These are phyloP conservation scores for Trichosanthes cucumerina DNA, from an alignment of 306 rosid genomes.

Conservation along the genomic window DNA sequence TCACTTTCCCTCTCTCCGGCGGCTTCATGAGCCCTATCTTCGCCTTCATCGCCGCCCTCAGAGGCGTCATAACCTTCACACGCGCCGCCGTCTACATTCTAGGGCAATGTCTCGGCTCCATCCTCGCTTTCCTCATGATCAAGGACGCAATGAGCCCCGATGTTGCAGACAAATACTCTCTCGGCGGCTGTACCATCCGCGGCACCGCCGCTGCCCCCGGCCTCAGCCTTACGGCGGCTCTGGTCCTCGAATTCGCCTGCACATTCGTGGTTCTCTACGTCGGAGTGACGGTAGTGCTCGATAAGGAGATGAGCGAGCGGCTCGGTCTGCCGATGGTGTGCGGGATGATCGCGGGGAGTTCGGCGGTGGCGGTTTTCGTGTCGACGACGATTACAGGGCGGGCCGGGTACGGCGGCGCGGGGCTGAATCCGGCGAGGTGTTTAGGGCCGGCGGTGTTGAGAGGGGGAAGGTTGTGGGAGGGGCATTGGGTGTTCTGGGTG, in stretches of 20 bases:
- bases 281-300: slow-evolving; percentile 60
- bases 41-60: slow-evolving; percentile 43
- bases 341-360: slow-evolving; percentile 36
- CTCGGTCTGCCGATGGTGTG: slow-evolving; percentile 52
- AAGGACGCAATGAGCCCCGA: slow-evolving; percentile 33
- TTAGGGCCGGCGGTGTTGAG: slow-evolving; percentile 54
- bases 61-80: slow-evolving; percentile 25
- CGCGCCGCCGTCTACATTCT: slow-evolving; percentile 32
- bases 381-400: slow-evolving; percentile 42
- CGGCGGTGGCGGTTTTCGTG: slow-evolving; percentile 55
- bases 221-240: slow-evolving; percentile 19
- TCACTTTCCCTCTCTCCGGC: slow-evolving; percentile 56
- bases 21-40: slow-evolving; percentile 66
- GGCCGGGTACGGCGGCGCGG: slow-evolving; percentile 51
- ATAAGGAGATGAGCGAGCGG: slow-evolving; percentile 36
- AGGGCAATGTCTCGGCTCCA: slow-evolving; percentile 56
- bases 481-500: slow-evolving; percentile 77
- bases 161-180: slow-evolving; percentile 20
- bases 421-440: slow-evolving; percentile 63
- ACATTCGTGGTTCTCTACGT: slow-evolving; percentile 57
- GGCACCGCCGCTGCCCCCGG: slow-evolving; percentile 12
- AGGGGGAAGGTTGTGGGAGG: slow-evolving; percentile 51
- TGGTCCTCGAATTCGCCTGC: slow-evolving; percentile 48
- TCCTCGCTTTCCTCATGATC: slow-evolving; percentile 38
- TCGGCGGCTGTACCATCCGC: slow-evolving; percentile 60